phyloP scores from a whole-genome alignment of 805 yeast species.

The Lachancea cidri region DNA sequence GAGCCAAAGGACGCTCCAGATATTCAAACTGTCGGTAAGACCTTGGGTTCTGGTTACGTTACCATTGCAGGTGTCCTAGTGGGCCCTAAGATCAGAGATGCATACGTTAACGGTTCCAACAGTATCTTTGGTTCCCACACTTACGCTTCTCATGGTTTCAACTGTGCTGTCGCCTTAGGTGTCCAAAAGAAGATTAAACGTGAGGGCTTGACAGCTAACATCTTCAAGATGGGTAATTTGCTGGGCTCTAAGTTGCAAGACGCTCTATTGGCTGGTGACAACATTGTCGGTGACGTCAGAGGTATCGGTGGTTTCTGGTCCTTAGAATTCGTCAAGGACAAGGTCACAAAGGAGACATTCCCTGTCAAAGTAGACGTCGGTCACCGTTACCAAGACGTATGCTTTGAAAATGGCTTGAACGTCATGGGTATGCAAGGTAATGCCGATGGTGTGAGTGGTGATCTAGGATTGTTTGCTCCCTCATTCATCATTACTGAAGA shows the following conservation, averaged over 20 bases:
- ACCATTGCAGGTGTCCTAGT: conserved; percentile 44
- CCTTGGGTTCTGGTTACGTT: conserved; percentile 45
- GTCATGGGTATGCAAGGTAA: conserved; percentile 46
- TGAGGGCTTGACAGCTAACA: conserved; percentile 37
- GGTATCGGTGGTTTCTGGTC: conserved; percentile 61
- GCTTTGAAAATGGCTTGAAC: conserved; percentile 42
- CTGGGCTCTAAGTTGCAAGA: conserved; percentile 37
- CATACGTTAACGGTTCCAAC: conserved; percentile 38
- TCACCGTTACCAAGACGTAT: conserved; percentile 29
- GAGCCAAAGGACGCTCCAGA: conserved; percentile 40
- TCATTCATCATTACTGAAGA: conserved; percentile 39
- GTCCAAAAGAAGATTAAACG: conserved; percentile 39
- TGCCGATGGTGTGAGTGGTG: conserved; percentile 37
- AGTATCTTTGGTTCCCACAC: conserved; percentile 44
- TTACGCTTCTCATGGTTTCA: conserved; percentile 45
- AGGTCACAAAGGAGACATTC: conserved; percentile 45
- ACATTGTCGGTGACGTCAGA: conserved; percentile 52
- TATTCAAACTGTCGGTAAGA: conserved; percentile 44
- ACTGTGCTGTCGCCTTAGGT: conserved; percentile 43
- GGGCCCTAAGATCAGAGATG: conserved; percentile 37
- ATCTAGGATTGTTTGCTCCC: conserved; percentile 45
- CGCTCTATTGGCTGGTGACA: conserved; percentile 29
- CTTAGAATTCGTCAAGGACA: conserved; percentile 51
- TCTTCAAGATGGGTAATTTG: conserved; percentile 39
- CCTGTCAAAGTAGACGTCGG: conserved; percentile 36